Percentiles rank a stretch among this genome's conserved stretches.
Evolutionary conservation across 176 grass and related monocot genomes (phyloP).

Genomic region (Musa troglodytarum): DNA sequence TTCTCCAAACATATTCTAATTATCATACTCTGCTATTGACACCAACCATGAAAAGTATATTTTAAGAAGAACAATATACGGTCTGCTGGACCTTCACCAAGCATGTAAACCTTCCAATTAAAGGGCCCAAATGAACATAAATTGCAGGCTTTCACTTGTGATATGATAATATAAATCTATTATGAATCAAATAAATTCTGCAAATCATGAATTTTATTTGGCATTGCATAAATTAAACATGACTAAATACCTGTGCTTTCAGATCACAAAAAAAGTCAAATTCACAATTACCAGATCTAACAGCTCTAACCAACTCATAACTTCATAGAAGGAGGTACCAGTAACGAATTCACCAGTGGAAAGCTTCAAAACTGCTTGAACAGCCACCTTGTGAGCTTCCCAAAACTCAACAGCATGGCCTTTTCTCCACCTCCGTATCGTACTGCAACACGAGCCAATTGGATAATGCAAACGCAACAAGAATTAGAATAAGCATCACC

Average conservation of each 20-base stretch:
- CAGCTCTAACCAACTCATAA: background rate
- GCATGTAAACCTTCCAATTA: background rate
- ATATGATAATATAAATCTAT: background rate
- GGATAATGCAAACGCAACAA: background rate
- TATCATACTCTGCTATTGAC: background rate
- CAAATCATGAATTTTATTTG: background rate
- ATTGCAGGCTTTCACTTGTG: background rate
- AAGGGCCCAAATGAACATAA: background rate
- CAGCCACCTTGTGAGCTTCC: slow-evolving; percentile 89
- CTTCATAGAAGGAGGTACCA: slow-evolving; percentile 30
- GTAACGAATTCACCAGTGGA: slow-evolving; percentile 69
- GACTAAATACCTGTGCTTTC: background rate
- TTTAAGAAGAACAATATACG: background rate
- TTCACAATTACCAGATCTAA: background rate
- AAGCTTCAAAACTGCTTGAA: slow-evolving; percentile 81
- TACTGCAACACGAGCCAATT: slow-evolving; percentile 40
- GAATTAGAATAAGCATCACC: background rate
- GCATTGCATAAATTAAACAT: background rate
- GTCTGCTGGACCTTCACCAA: background rate
- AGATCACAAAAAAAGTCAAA: background rate
- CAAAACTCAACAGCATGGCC: slow-evolving; percentile 69
- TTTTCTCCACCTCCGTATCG: slow-evolving; percentile 77
- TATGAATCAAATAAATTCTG: background rate
- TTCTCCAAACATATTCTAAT: background rate
- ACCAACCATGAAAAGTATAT: background rate